These are phyloP conservation scores for Fusarium humuli DNA, from an alignment of 2,329 filamentous ascomycete genomes.

Conservation along the genomic window DNA sequence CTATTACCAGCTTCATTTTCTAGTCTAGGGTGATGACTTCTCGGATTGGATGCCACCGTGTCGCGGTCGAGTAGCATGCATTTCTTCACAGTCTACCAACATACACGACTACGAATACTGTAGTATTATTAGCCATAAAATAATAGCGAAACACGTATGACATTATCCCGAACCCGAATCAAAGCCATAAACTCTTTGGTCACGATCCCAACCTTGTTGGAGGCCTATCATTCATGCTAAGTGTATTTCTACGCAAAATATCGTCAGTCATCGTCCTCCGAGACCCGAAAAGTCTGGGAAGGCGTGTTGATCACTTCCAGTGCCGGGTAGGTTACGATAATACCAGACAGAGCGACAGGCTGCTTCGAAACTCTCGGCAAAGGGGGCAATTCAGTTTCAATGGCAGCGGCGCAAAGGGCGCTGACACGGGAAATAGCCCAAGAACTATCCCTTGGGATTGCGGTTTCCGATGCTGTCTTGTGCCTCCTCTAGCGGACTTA, in stretches of 20 bases:
- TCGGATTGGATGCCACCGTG: conserved; percentile 39
- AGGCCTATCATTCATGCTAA: conserved; percentile 4
- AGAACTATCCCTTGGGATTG: conserved; percentile 25
- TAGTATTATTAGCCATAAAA: conserved; percentile 14
- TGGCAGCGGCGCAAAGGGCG: conserved; percentile 27
- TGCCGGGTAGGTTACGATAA: conserved; percentile 25
- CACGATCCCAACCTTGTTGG: conserved; percentile 11
- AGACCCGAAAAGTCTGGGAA: conserved; percentile 1
- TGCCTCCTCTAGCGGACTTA: conserved; percentile 26
- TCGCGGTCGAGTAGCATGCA: conserved; percentile 21
- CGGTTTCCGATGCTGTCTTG: conserved; percentile 2
- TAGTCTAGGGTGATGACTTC: conserved; percentile 18
- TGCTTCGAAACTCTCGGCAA: background rate
- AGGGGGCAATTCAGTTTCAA: background rate
- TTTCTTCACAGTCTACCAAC: background rate
- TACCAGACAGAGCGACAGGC: background rate
- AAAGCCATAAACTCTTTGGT: conserved; percentile 5
- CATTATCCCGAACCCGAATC: background rate
- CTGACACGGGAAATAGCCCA: conserved; percentile 13
- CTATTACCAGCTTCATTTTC: conserved; percentile 24
- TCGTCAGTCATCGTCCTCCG: conserved; percentile 6
- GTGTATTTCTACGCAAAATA: background rate
- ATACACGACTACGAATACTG: background rate
- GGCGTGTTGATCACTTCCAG: conserved; percentile 8
- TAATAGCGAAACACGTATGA: background rate